Base-by-base conservation (phyloP, 164 flowering plant species). In the Magnolia changhungtana region DNA sequence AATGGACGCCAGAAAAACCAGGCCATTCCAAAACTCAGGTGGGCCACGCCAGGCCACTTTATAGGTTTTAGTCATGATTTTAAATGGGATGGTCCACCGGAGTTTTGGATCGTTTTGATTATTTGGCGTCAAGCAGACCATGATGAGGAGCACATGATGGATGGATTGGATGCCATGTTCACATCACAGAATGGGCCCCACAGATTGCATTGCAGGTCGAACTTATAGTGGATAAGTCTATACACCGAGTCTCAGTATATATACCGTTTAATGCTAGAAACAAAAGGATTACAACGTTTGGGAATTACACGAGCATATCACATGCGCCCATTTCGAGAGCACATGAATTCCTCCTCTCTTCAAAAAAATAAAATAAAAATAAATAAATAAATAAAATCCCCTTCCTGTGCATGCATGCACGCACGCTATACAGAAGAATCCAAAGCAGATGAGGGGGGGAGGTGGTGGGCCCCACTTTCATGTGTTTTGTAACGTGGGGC, bases 381-480 rank as follows among this genome's bases (percentile, higher is more conserved):
- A 24, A 24, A 24, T 24, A 24, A 7, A 63, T n/a, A n/a, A 14
- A n/a, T 63, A 63, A n/a, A 14, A n/a, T 63, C 45, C 45, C 4
- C 7, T 37, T 16, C 65, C 65, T 0, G 2, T n/a, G 21, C 65
- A 63, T 63, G 65, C 65, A 63, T 63, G 45, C 45, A 37, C 4
- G 45, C 45, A 63, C 9, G 65, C 65, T 1, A 1, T 1, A 37
- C 45, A 63, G 21, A 63, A 63, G 65, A 63, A 63, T 63, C 65
- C 65, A 63, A 63, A 37, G 45, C 45, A 37, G 45, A 0, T 37
- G 45, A 37, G 7, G 65, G 65, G 65, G 65, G 65, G 65, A 63
- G 21, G 65, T 63, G 65, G 65, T 63, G 65, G 65, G 65, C 65
- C 65, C 65, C 65, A 63, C 65, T 63, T 7, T 18, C 65, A 63